A percentile compares a stretch with the other conserved stretches of the same genome.
These are phyloP conservation scores for Boechera divaricarpa DNA, from an alignment of 345 rosid genomes.

Conservation along the genomic window DNA sequence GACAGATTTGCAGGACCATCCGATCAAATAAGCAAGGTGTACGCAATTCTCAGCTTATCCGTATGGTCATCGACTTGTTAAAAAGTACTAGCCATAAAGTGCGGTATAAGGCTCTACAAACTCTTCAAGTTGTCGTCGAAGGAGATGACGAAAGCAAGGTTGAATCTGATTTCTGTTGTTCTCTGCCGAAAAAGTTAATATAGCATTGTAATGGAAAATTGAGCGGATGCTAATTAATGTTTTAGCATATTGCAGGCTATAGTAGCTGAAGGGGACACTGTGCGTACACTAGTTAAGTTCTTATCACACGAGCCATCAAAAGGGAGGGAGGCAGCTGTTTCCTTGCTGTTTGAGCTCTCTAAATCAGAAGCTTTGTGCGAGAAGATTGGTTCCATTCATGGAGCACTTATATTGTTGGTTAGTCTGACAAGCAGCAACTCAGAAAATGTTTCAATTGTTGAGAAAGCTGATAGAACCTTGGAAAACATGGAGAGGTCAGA, in stretches of 20 bases:
- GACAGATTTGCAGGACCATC: constrained; percentile 66
- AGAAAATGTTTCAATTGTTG: constrained; percentile 76
- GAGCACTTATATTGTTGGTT: constrained; percentile 90
- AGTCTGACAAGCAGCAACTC: constrained; percentile 94
- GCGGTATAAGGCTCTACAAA: constrained; percentile 74
- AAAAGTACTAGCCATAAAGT: constrained; percentile 76
- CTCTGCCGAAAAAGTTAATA: constrained; percentile 3
- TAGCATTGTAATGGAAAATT: neutral
- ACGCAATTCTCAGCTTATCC: constrained; percentile 74
- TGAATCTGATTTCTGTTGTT: constrained; percentile 38
- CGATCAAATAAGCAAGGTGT: constrained; percentile 66
- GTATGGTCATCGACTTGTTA: constrained; percentile 77
- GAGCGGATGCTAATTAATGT: constrained; percentile 31
- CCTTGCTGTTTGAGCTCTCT: constrained; percentile 91
- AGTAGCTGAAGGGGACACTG: constrained; percentile 89
- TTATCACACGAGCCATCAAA: constrained; percentile 82
- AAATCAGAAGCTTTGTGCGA: constrained; percentile 85
- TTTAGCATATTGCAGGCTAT: constrained; percentile 67
- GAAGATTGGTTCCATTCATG: constrained; percentile 91
- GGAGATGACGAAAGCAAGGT: constrained; percentile 93
- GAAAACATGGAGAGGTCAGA: constrained; percentile 80
- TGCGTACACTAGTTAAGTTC: constrained; percentile 90
- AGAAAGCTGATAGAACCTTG: constrained; percentile 85
- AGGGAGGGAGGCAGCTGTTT: constrained; percentile 94
- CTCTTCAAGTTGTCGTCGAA: constrained; percentile 73